Conservation (phyloP, 2,329 filamentous ascomycete genomes). For the Alternaria alternata region DNA sequence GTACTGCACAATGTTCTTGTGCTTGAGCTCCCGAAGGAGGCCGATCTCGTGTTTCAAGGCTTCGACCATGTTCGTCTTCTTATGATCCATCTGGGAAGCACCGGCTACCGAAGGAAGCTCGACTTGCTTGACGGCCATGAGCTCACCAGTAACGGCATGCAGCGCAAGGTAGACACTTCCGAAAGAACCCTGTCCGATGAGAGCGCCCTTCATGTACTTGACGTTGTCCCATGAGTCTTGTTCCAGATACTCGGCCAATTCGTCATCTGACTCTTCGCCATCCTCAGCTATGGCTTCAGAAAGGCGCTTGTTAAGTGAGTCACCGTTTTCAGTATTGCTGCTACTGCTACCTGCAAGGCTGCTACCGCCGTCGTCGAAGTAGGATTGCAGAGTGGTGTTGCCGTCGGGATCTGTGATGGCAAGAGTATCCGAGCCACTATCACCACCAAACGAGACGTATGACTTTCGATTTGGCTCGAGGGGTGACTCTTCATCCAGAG, state of each 20-base stretch:
- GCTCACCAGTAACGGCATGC: slow-evolving; percentile 93
- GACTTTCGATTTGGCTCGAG: slow-evolving; percentile 91
- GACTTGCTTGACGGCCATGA: slow-evolving; percentile 98
- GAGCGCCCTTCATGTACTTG: slow-evolving; percentile 99
- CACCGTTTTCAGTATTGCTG: slow-evolving; percentile 64
- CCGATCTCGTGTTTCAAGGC: slow-evolving; percentile 96
- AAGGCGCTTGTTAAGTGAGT: slow-evolving; percentile 82
- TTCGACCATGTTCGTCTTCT: slow-evolving; percentile 98
- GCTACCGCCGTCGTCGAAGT: slow-evolving; percentile 82
- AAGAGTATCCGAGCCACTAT: slow-evolving; percentile 74
- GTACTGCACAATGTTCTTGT: slow-evolving; percentile 98
- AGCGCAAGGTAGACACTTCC: slow-evolving; percentile 94
- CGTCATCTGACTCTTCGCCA: slow-evolving; percentile 89
- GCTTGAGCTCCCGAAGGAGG: slow-evolving; percentile 89
- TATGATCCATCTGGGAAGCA: slow-evolving; percentile 76
- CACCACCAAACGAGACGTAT: slow-evolving; percentile 84
- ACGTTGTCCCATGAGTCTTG: slow-evolving; percentile 95
- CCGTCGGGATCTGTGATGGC: slow-evolving; percentile 81
- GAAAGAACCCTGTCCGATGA: slow-evolving; percentile 97
- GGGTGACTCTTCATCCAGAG: slow-evolving; percentile 88
- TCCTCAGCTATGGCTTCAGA: slow-evolving; percentile 87
- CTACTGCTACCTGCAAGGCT: slow-evolving; percentile 75
- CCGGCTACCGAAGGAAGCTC: slow-evolving; percentile 84
- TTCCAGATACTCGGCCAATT: slow-evolving; percentile 86
- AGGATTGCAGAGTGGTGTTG: slow-evolving; percentile 74